Evolutionary conservation across 441 rosid species (phyloP), one percentile per base, ranked within the genome.

Genomic region (Pelargonium australe): DNA sequence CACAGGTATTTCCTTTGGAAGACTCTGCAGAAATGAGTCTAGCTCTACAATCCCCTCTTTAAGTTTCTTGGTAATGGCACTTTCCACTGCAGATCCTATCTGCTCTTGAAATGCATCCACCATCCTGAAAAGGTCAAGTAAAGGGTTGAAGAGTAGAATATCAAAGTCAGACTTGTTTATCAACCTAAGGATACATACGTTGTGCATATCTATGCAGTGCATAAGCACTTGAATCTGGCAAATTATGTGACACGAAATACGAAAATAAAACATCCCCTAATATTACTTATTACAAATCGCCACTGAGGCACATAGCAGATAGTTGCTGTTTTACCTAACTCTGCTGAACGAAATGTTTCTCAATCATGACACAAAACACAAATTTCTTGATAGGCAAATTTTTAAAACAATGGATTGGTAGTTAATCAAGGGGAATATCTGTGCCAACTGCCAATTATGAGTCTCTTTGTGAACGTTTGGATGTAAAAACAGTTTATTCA

Each of bases 51-150:
- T 85, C 66, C 86, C 87, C 76, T 90, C 87, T 70, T 69, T 31
- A 23, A 85, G 79, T 72, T 85, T 86, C 75, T 80, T 72, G 53
- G 82, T 71, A 37, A 89, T 79, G 7, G 86, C 86, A 5, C 74
- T 68, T 77, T 89, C 92, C 75, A 92, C 79, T 47, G 85, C 85
- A 43, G 91, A 81, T 4, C 75, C 75, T 68, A 90, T 86, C 73
- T 73, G 78, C 47, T 81, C 83, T 69, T 80, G 76, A 77, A 92
- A 90, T 47, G 92, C 94, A 79, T 90, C 83, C 47, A 89, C 76
- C 74, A 90, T 28, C 76, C 97, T 90, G 84, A 66, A 74, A 63
- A 68, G 62, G 17, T 5, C 16, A 51, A 45, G 53, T 45, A 13
- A 11, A 45, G 14, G 14, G 55, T 47, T 47, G 4, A 40, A 40